Base-by-base conservation (phyloP, 2,329 filamentous ascomycete genomes). In the Colletotrichum navitas region DNA sequence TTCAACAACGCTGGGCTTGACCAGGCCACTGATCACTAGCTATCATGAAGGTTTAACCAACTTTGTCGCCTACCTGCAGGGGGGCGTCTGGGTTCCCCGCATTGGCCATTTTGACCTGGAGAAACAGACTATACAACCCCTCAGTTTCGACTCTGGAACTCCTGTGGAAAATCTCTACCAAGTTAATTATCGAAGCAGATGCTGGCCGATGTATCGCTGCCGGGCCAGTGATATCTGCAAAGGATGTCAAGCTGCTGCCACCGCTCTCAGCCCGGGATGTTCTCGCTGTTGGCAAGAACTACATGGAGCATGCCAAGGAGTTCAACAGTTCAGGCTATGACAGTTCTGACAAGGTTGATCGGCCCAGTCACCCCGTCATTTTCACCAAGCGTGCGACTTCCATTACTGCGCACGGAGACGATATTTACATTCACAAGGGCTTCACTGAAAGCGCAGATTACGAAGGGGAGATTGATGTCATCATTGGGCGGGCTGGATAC, bases 201-300 rank as follows among this genome's bases (percentile, higher is more conserved):
- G 75, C 80, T 32, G 72, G 77, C 0, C 79, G 80, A 36, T 82
- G 87, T 49, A 76, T 81, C 6, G 74, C 80, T 5, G 72, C 77
- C 3, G 76, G 80, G 12, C 51, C 58, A 26, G 61, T 78, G 1
- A 56, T 85, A 24, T 71, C 81, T 6, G 74, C 80, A 1, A 79
- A 79, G 4, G 73, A 76, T 5, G 80, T 85, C 29, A 82, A 81
- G 68, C 75, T 88, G 0, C 80, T 87, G 0, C 79, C 87, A 3
- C 84, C 85, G 0, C 81, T 88, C 52, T 79, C 78, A 26, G 83
- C 82, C 8, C 81, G 87, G 34, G 86, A 89, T 76, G 79, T 89
- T n/a, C 81, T 89, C 2, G 83, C 85, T 58, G 85, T 89, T 2
- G 86, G 87, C 36, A 88, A 89, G 76, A 89, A 89, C 74, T 90